Conservation (phyloP, 2,329 filamentous ascomycete genomes). For the Monosporascus cannonballus region DNA sequence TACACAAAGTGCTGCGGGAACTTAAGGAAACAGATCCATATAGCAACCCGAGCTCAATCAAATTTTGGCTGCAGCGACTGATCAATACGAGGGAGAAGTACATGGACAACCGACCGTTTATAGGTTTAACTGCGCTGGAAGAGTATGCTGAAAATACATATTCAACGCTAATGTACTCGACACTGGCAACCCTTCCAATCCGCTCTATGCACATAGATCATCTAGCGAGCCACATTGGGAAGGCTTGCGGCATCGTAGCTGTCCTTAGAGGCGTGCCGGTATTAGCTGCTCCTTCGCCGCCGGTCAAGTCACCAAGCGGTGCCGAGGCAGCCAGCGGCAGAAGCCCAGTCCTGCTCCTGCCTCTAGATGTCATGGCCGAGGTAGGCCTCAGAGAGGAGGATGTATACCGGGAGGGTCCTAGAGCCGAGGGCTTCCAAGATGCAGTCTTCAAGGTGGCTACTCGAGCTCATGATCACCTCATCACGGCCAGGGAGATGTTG, state of each 20-base stretch:
- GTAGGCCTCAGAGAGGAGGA: slow-evolving; percentile 79
- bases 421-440: slow-evolving; percentile 77
- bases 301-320: slow-evolving; percentile 37
- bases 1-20: slow-evolving; percentile 65
- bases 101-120: slow-evolving; percentile 77
- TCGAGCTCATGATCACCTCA: slow-evolving; percentile 89
- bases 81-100: slow-evolving; percentile 77
- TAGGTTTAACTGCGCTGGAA: slow-evolving; percentile 67
- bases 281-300: slow-evolving; percentile 68
- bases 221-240: slow-evolving; percentile 89
- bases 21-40: slow-evolving; percentile 39
- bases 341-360: slow-evolving; percentile 62
- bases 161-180: slow-evolving; percentile 85
- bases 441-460: slow-evolving; percentile 91
- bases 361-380: slow-evolving; percentile 84
- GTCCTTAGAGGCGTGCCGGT: slow-evolving; percentile 83
- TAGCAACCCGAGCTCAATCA: slow-evolving; percentile 45
- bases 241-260: slow-evolving; percentile 82
- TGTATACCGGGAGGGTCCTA: slow-evolving; percentile 71
- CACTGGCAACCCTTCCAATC: slow-evolving; percentile 71
- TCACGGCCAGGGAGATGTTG: slow-evolving; percentile 89
- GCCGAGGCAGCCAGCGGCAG: slow-evolving; percentile 29
- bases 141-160: slow-evolving; percentile 93
- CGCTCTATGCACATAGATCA: slow-evolving; percentile 84
- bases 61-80: slow-evolving; percentile 70